A percentile compares a stretch with the other conserved stretches of the same genome.
Conservation (phyloP, 805 yeast genomes). For the Lachancea cidri region DNA sequence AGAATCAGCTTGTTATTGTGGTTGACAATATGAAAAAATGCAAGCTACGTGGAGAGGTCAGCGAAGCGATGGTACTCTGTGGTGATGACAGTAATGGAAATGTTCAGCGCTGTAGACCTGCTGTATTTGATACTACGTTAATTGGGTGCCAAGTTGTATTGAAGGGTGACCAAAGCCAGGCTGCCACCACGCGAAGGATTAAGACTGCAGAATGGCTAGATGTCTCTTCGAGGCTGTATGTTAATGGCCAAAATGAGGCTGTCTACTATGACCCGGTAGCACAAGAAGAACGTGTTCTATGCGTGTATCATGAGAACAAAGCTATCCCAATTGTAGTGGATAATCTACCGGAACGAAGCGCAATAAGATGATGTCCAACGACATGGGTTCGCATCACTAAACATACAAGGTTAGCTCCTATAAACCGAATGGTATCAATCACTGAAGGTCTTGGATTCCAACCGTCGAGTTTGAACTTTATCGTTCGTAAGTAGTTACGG, state of each 20-base stretch:
- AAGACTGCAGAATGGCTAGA: slow-evolving; percentile 20
- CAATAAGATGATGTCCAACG: too few relatives aligned
- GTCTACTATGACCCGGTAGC: slow-evolving; percentile 14
- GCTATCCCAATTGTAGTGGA: slow-evolving; percentile 13
- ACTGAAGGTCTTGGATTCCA: not conserved
- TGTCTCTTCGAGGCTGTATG: slow-evolving; percentile 15
- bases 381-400: too few relatives aligned
- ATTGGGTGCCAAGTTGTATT: slow-evolving; percentile 16
- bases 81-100: slow-evolving; percentile 35
- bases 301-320: slow-evolving; percentile 7
- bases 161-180: not conserved
- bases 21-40: slow-evolving; percentile 55
- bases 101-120: slow-evolving; percentile 17
- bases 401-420: too few relatives aligned
- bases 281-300: slow-evolving; percentile 9
- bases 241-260: slow-evolving; percentile 8
- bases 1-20: slow-evolving; percentile 43
- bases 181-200: slow-evolving; percentile 13
- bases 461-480: slow-evolving; percentile 4
- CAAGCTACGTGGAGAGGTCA: slow-evolving; percentile 55
- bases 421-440: not conserved
- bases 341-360: slow-evolving; percentile 16
- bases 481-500: slow-evolving; percentile 6
- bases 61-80: slow-evolving; percentile 67
- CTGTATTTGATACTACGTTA: slow-evolving; percentile 1